Percentiles rank a stretch among this genome's conserved stretches.
phyloP scores from a whole-genome alignment of 768 basidiomycete genomes.

The Auricularia heimuer region DNA sequence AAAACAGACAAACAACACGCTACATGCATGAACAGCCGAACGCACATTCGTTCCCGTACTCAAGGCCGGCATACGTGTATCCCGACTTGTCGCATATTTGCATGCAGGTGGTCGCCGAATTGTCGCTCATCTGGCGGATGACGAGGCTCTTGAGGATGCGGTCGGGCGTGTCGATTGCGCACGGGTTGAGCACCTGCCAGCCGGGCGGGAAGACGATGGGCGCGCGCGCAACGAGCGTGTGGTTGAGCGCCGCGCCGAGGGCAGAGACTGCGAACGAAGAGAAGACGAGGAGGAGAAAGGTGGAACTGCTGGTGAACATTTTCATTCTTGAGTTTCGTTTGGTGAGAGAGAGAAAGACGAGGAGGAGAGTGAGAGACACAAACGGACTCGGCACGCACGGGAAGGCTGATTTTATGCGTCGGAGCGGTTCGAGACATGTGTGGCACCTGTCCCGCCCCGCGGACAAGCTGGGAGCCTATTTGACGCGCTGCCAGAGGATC shows the following conservation, averaged over 20 bases:
- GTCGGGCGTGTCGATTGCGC: background rate
- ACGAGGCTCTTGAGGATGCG: background rate
- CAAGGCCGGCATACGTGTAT: background rate
- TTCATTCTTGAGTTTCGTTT: background rate
- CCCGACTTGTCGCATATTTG: background rate
- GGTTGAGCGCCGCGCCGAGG: background rate
- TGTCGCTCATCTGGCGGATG: background rate
- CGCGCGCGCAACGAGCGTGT: background rate
- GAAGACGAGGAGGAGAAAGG: background rate
- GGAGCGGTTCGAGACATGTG: background rate
- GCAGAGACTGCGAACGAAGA: background rate
- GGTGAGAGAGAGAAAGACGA: background rate
- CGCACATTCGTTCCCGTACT: background rate
- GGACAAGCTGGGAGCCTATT: background rate
- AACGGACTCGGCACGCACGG: background rate
- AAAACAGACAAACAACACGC: background rate
- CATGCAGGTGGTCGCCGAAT: background rate
- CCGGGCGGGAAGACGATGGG: background rate
- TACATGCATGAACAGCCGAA: background rate
- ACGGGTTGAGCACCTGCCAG: background rate
- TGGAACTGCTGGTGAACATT: background rate
- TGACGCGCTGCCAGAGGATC: background rate
- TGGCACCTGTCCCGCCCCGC: background rate
- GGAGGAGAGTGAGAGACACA: background rate
- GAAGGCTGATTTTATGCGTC: background rate